phyloP scores from a whole-genome alignment of 2,329 filamentous ascomycete genomes.

The Botrytis paeoniae region DNA sequence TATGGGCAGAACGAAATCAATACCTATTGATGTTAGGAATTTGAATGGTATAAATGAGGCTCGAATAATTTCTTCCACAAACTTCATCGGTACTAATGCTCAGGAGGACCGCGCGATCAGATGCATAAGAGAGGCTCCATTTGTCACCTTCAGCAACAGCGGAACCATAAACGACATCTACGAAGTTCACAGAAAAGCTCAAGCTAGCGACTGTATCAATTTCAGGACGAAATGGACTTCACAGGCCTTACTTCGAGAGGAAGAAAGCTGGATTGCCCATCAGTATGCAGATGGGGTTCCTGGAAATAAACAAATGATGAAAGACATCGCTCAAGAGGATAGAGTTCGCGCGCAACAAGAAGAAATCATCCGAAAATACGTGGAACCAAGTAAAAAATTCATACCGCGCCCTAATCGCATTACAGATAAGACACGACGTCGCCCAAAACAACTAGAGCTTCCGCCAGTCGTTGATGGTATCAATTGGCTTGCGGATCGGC shows the following conservation, averaged over 20 bases:
- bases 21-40: neutral
- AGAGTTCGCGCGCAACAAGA: neutral
- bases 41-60: neutral
- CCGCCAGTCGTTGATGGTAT: neutral
- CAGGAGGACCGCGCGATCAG: neutral
- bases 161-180: neutral
- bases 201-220: neutral
- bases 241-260: neutral
- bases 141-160: neutral
- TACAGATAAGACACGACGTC: neutral
- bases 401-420: neutral
- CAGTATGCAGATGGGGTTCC: neutral
- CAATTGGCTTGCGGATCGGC: neutral
- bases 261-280: neutral
- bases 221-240: slow-evolving; percentile 3
- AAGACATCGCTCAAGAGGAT: neutral
- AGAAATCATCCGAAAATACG: neutral
- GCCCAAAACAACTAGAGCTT: neutral
- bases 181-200: neutral
- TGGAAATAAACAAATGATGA: neutral
- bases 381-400: neutral
- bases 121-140: neutral
- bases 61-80: neutral
- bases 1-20: neutral
- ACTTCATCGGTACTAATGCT: too few species aligned